Conservation (phyloP, 768 basidiomycete species). For the Boletus subcaerulescens region DNA sequence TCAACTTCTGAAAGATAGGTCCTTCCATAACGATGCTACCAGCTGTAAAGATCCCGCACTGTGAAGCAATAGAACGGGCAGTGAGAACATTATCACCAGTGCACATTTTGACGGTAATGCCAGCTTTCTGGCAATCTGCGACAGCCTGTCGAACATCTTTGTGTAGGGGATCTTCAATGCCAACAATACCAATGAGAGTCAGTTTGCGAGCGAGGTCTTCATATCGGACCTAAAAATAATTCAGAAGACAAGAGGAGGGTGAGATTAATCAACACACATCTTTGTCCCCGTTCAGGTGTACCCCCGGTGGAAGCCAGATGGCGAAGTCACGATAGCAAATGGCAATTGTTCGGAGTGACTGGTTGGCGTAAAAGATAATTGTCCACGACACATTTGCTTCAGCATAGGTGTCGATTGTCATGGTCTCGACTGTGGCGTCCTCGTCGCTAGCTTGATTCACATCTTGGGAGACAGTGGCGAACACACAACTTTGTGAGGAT, state of each 20-base stretch:
- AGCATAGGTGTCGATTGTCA: conserved; percentile 60
- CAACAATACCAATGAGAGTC: conserved; percentile 85
- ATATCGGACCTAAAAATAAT: conserved; percentile 54
- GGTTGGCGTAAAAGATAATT: conserved; percentile 97
- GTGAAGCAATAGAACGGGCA: conserved; percentile 91
- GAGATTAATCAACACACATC: conserved; percentile 43
- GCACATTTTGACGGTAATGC: conserved; percentile 96
- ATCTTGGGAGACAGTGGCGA: conserved; percentile 50
- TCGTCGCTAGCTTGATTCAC: conserved; percentile 15
- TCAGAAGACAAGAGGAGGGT: conserved; percentile 2
- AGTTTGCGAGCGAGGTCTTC: conserved; percentile 67
- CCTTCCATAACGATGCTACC: conserved; percentile 99
- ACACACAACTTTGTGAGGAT: conserved; percentile 79
- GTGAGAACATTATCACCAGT: conserved; percentile 97
- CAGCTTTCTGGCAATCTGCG: conserved; percentile 79
- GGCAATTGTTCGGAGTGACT: conserved; percentile 91
- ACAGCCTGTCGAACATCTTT: conserved; percentile 89
- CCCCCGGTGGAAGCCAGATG: conserved; percentile 73
- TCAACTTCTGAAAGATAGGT: conserved; percentile 83
- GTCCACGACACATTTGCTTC: conserved; percentile 85
- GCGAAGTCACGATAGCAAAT: conserved; percentile 89
- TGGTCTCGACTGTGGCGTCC: conserved; percentile 47
- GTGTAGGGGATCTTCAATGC: conserved; percentile 95
- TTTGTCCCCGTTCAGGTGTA: conserved; percentile 39
- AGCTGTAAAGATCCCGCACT: conserved; percentile 92